phyloP scores from a whole-genome alignment of 495 filamentous ascomycete species.

The Oleoguttula mirabilis region DNA sequence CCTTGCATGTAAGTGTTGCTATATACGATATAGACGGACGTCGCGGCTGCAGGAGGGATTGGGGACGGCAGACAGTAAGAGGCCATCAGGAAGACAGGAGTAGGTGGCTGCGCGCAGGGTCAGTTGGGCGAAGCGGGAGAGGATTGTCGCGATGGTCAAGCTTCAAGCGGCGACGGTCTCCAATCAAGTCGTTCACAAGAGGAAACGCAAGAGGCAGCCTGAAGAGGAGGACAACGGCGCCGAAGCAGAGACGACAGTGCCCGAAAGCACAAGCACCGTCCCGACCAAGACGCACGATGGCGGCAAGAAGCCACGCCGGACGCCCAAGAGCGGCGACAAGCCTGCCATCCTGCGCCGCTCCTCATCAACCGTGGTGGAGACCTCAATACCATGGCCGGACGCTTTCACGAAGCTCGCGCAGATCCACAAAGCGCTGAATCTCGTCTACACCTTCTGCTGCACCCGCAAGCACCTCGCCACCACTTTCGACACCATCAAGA shows the following conservation, averaged over 20 bases:
- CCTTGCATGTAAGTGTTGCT: neutral
- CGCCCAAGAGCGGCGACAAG: slow-evolving; percentile 15
- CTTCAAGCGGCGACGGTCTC: slow-evolving; percentile 46
- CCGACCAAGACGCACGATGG: slow-evolving; percentile 47
- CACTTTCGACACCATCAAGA: slow-evolving; percentile 76
- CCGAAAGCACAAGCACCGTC: slow-evolving; percentile 21
- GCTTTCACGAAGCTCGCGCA: slow-evolving; percentile 60
- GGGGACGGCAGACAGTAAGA: too few relatives aligned
- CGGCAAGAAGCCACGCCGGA: slow-evolving; percentile 38
- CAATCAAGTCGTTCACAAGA: slow-evolving; percentile 40
- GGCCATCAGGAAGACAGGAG: too few relatives aligned
- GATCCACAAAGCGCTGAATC: slow-evolving; percentile 72
- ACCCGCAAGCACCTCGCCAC: slow-evolving; percentile 85
- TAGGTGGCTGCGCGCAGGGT: too few relatives aligned
- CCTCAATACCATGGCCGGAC: slow-evolving; percentile 56
- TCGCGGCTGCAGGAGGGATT: too few relatives aligned
- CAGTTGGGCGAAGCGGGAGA: too few relatives aligned
- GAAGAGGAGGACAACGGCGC: slow-evolving; percentile 20
- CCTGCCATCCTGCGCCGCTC: slow-evolving; percentile 29
- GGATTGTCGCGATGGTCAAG: slow-evolving; percentile 42
- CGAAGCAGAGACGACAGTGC: slow-evolving; percentile 2
- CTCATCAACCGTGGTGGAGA: slow-evolving; percentile 36
- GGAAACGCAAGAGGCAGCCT: slow-evolving; percentile 38
- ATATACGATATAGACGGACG: neutral
- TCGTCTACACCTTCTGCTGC: slow-evolving; percentile 89